phyloP scores from a whole-genome alignment of 495 filamentous ascomycete species.

The Aspergillus baeticus region DNA sequence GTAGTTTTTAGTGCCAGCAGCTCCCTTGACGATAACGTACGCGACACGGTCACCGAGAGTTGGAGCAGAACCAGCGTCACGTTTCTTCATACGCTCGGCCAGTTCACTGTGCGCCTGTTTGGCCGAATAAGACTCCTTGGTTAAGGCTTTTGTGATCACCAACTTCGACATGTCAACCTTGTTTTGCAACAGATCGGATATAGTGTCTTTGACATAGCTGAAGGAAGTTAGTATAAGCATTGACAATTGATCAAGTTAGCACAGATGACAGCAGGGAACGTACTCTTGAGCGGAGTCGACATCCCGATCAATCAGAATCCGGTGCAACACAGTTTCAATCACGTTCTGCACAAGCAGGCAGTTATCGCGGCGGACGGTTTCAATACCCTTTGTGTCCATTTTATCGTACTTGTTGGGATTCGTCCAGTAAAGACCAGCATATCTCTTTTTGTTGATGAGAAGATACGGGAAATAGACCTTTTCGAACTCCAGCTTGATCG shows the following conservation, averaged over 20 bases:
- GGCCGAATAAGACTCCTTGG: slow-evolving; percentile 76
- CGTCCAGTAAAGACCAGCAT: slow-evolving; percentile 96
- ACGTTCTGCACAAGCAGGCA: slow-evolving; percentile 93
- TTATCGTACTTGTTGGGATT: slow-evolving; percentile 94
- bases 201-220: slow-evolving; percentile 95
- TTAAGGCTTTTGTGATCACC: slow-evolving; percentile 95
- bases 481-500: slow-evolving; percentile 99
- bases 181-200: slow-evolving; percentile 93
- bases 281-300: slow-evolving; percentile 90
- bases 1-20: slow-evolving; percentile 84
- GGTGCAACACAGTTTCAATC: slow-evolving; percentile 93
- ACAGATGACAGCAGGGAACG: slow-evolving; percentile 29
- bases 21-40: slow-evolving; percentile 96
- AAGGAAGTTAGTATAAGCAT: background rate
- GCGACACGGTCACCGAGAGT: slow-evolving; percentile 93
- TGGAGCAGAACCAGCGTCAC: slow-evolving; percentile 93
- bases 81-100: slow-evolving; percentile 90
- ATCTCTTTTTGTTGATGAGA: slow-evolving; percentile 99
- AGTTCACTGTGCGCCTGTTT: slow-evolving; percentile 97
- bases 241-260: slow-evolving; percentile 5
- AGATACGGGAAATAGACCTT: slow-evolving; percentile 99
- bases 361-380: slow-evolving; percentile 96
- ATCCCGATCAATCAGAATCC: slow-evolving; percentile 93
- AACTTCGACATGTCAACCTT: slow-evolving; percentile 99
- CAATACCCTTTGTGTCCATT: slow-evolving; percentile 99